These are phyloP conservation scores for Eucalyptus caleyi DNA, from an alignment of 345 rosid species.

Conservation along the genomic window DNA sequence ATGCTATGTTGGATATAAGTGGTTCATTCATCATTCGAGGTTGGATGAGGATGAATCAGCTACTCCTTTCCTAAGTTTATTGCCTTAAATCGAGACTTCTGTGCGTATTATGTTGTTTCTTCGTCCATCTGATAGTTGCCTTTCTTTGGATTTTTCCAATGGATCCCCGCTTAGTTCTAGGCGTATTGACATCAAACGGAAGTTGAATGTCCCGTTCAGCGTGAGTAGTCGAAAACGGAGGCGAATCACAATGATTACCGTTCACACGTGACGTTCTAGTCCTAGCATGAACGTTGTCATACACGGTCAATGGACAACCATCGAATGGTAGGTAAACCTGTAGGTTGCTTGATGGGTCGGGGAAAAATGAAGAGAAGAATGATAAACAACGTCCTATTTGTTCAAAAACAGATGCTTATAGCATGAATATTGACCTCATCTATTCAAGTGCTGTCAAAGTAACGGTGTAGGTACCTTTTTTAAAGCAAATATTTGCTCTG, in stretches of 20 bases:
- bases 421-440: not conserved
- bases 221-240: not conserved
- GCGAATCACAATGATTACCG: not conserved
- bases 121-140: not conserved
- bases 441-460: not conserved
- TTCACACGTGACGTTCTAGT: not conserved
- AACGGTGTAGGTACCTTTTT: not conserved
- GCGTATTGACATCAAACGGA: not conserved
- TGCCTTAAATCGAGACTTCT: not conserved
- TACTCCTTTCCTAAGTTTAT: not conserved
- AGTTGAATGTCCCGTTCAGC: not conserved
- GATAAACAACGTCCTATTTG: not conserved
- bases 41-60: not conserved
- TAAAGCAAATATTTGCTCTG: not conserved
- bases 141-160: not conserved
- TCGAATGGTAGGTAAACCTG: not conserved
- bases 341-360: not conserved
- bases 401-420: not conserved
- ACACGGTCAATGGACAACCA: not conserved
- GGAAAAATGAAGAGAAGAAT: not conserved
- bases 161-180: not conserved
- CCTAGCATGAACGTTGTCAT: not conserved
- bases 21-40: not conserved
- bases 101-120: not conserved
- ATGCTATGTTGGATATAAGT: not conserved